Evolutionary conservation across 1,139 yeast species (phyloP).

Genomic region (Sugiyamaella novakii): DNA sequence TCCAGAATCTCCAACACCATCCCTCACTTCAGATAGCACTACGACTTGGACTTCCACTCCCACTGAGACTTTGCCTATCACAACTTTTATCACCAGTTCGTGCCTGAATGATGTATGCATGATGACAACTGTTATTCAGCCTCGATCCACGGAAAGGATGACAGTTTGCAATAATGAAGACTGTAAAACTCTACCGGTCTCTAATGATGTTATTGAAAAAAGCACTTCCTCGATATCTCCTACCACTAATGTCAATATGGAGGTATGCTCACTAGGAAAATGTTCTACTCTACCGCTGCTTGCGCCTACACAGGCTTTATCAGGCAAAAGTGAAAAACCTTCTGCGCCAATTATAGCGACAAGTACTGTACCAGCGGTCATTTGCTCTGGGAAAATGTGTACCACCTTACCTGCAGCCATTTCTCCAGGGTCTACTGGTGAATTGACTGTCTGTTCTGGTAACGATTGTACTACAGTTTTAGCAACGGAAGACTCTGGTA

Average conservation of each 20-base stretch:
- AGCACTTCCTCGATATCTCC: not conserved
- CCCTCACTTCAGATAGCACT: too few relatives aligned
- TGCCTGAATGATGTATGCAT: too few relatives aligned
- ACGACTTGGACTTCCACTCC: not conserved
- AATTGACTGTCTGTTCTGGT: constrained; percentile 18
- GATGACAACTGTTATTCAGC: too few relatives aligned
- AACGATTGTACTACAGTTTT: constrained; percentile 16
- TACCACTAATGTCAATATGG: constrained; percentile 21
- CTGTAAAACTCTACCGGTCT: too few relatives aligned
- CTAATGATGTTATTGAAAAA: too few relatives aligned
- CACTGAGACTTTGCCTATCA: not conserved
- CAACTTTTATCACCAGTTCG: not conserved
- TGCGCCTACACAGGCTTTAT: constrained; percentile 17
- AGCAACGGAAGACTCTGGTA: constrained; percentile 17
- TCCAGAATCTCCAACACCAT: too few relatives aligned
- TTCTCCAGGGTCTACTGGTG: constrained; percentile 16
- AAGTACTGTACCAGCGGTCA: constrained; percentile 14
- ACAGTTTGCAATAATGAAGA: too few relatives aligned
- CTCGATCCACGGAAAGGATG: too few relatives aligned
- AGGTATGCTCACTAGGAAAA: constrained; percentile 18
- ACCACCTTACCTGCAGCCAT: constrained; percentile 17
- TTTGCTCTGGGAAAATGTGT: constrained; percentile 21
- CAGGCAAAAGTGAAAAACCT: not conserved
- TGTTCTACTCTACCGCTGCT: constrained; percentile 21
- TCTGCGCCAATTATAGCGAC: constrained; percentile 4